Conservation (phyloP, 805 yeast species). For the Candida qinlingensis region DNA sequence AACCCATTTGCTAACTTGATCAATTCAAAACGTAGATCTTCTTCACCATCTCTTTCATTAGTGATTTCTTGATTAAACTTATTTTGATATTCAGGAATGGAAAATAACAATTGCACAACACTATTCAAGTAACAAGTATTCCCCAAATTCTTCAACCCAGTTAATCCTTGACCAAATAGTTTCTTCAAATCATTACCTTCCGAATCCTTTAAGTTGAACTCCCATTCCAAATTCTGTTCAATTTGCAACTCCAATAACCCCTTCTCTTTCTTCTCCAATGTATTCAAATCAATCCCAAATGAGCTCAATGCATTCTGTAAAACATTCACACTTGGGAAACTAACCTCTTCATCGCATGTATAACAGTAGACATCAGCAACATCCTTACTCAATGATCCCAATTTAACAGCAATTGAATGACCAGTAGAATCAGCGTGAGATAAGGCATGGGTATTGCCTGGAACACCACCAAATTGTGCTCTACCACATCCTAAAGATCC, state of each 20-base stretch:
- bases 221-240: conserved; percentile 92
- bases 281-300: conserved; percentile 62
- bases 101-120: conserved; percentile 66
- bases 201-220: conserved; percentile 72
- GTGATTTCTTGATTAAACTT: conserved; percentile 28
- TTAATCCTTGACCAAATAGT: conserved; percentile 68
- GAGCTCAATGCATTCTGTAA: conserved; percentile 31
- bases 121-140: conserved; percentile 90
- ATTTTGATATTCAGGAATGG: conserved; percentile 28
- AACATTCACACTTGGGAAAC: conserved; percentile 46
- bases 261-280: conserved; percentile 72
- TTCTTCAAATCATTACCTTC: conserved; percentile 62
- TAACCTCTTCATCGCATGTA: conserved; percentile 81
- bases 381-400: conserved; percentile 79
- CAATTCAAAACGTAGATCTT: conserved; percentile 69
- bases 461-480: conserved; percentile 85
- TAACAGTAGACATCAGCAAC: conserved; percentile 89
- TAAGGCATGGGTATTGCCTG: conserved; percentile 93
- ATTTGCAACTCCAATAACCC: conserved; percentile 82
- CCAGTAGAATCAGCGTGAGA: conserved; percentile 52
- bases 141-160: conserved; percentile 87
- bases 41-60: conserved; percentile 29
- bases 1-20: conserved; percentile 78
- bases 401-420: conserved; percentile 83
- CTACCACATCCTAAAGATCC: conserved; percentile 95